Base-by-base conservation (phyloP, 169 alveolate species). In the Cryptosporidium muris region DNA sequence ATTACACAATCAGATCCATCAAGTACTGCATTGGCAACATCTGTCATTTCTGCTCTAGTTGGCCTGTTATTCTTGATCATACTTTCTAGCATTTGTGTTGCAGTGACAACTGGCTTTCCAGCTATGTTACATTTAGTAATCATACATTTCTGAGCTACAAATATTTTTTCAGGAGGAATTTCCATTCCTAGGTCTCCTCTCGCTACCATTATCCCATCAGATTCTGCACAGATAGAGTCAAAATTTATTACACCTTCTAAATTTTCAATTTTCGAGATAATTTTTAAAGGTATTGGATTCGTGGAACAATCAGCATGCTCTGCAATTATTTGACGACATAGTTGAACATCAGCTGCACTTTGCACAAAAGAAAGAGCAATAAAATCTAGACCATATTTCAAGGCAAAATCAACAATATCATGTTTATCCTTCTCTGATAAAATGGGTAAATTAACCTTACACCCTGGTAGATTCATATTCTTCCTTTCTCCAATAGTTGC, bases 181-280 rank as follows among this genome's bases (percentile, higher is more conserved):
- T 97, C 99, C 99, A 97, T 96, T 42, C 99, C 99, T 65, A 98
- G 88, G 88, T 97, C 99, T 37, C 99, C 99, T 63, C 99, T 92
- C 8, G 99, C 99, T 9, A 98, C 97, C 99, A 97, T 97, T 80
- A 98, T 94, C 12, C 99, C 99, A 91, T 98, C 99, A 12, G 98
- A 68, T 67, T 89, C 98, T 14, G 91, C 95, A 43, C 97, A 93
- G 80, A 97, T 97, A 51, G 95, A 97, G 82, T 97, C 99, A 60
- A 95, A 96, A 89, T 96, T 96, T 45, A 94, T 89, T 51, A 97
- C 93, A 52, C 99, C 99, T 88, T 97, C 99, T 60, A 95, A 92
- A 82, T 98, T 98, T 91, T 98, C 99, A 53, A 98, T 96, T 88
- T 97, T 98, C 49, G 99, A 93, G 62, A 98, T 96, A 66, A 97